Conservation (phyloP, 2,329 filamentous ascomycete species). For the Arthrobotrys sinensis region DNA sequence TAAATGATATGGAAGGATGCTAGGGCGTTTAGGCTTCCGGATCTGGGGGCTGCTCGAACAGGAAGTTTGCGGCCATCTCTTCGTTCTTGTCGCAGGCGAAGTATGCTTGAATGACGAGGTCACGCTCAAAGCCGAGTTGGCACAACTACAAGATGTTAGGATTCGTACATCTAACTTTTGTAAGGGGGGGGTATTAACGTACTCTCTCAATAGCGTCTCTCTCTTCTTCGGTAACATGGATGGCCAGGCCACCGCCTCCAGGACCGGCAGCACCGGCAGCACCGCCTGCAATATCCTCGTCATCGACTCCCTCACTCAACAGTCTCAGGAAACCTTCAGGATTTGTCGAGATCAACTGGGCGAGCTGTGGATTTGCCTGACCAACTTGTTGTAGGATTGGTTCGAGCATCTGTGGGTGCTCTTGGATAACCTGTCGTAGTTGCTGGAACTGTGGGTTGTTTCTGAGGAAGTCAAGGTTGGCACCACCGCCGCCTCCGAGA, state of each 20-base stretch:
- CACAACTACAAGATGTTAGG: slow-evolving; percentile 76
- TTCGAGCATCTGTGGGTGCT: slow-evolving; percentile 98
- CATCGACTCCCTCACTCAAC: slow-evolving; percentile 88
- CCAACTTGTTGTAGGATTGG: slow-evolving; percentile 97
- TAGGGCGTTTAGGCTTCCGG: slow-evolving; percentile 77
- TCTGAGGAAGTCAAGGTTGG: slow-evolving; percentile 91
- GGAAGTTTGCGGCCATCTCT: slow-evolving; percentile 96
- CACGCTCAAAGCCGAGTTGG: slow-evolving; percentile 90
- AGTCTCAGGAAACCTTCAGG: slow-evolving; percentile 93
- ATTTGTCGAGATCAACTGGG: slow-evolving; percentile 90
- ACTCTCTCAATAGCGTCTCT: slow-evolving; percentile 96
- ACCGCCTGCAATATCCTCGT: slow-evolving; percentile 70
- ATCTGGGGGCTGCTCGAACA: slow-evolving; percentile 84
- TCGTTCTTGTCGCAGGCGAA: slow-evolving; percentile 99
- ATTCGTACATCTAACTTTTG: slow-evolving; percentile 49
- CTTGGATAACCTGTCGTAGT: slow-evolving; percentile 94
- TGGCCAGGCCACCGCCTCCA: slow-evolving; percentile 75
- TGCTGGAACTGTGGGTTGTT: slow-evolving; percentile 99
- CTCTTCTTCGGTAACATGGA: slow-evolving; percentile 95
- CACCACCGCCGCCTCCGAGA: slow-evolving; percentile 67
- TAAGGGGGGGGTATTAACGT: slow-evolving; percentile 67
- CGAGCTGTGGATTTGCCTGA: slow-evolving; percentile 93
- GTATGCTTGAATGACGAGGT: slow-evolving; percentile 96
- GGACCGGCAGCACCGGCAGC: slow-evolving; percentile 36
- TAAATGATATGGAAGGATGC: slow-evolving; percentile 3